These are phyloP conservation scores for Hyphopichia khmerensis DNA, from an alignment of 1,139 yeast genomes.

Conservation along the genomic window DNA sequence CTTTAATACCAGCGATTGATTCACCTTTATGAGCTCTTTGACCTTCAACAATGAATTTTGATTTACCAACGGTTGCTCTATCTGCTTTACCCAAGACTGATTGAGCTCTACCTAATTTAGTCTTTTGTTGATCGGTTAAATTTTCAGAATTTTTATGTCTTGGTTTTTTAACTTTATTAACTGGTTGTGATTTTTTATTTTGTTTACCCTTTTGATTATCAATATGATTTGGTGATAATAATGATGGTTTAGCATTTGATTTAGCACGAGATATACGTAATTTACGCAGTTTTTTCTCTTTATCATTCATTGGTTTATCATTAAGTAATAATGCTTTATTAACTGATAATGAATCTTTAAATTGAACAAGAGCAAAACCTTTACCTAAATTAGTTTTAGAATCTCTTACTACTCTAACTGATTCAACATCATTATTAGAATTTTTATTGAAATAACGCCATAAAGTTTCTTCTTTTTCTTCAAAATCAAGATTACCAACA, in stretches of 20 bases:
- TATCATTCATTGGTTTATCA: constrained; percentile 60
- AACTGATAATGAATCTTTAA: constrained; percentile 76
- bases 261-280: constrained; percentile 81
- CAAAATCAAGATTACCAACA: constrained; percentile 93
- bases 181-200: constrained; percentile 6
- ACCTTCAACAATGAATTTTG: constrained; percentile 61
- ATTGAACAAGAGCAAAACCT: constrained; percentile 96
- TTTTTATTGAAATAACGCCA: constrained; percentile 74
- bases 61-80: constrained; percentile 59
- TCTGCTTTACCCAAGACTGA: constrained; percentile 78
- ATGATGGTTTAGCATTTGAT: constrained; percentile 48
- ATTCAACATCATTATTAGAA: constrained; percentile 72
- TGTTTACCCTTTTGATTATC: constrained; percentile 24
- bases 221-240: constrained; percentile 45
- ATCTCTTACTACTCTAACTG: constrained; percentile 88
- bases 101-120: constrained; percentile 78
- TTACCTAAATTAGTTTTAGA: constrained; percentile 92
- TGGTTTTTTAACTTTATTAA: constrained; percentile 19
- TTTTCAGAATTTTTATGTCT: constrained; percentile 21
- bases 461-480: constrained; percentile 82
- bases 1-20: constrained; percentile 57
- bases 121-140: constrained; percentile 64
- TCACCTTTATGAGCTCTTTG: constrained; percentile 75
- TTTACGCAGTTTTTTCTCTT: constrained; percentile 49
- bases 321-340: constrained; percentile 78